Percentiles rank a stretch among this genome's conserved stretches.
These are phyloP conservation scores for Beauveria medogensis DNA, from an alignment of 2,329 filamentous ascomycete species.

Conservation along the genomic window DNA sequence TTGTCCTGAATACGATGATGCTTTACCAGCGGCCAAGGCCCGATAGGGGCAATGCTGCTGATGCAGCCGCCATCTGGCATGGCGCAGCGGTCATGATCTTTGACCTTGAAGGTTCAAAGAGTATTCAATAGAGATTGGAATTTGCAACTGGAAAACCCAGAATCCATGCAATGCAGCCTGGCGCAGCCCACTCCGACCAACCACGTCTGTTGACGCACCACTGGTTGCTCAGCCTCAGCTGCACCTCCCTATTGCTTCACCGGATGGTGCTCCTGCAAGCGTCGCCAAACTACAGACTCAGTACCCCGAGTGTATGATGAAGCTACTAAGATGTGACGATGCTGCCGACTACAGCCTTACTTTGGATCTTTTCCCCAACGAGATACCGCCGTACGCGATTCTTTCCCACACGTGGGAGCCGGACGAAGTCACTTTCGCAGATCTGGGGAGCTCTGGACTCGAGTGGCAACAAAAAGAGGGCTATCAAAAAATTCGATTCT, in stretches of 20 bases:
- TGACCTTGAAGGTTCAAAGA: too few species aligned
- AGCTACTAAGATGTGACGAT: neutral
- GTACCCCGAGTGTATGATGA: neutral
- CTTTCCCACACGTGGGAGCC: constrained; percentile 28
- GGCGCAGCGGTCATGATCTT: too few species aligned
- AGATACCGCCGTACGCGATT: constrained; percentile 23
- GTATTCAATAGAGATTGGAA: too few species aligned
- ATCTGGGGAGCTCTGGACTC: constrained; percentile 8
- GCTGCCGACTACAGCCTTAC: neutral
- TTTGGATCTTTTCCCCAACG: constrained; percentile 15
- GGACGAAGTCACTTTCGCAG: constrained; percentile 22
- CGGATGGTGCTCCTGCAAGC: too few species aligned
- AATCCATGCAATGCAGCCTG: too few species aligned
- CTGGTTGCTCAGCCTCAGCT: neutral
- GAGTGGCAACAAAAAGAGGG: constrained; percentile 11
- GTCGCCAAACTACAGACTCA: too few species aligned
- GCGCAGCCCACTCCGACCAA: neutral
- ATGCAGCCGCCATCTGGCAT: too few species aligned
- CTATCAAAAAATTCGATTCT: constrained; percentile 18
- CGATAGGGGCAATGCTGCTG: too few species aligned
- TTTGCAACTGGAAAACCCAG: too few species aligned
- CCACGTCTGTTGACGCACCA: neutral
- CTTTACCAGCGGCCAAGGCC: too few species aligned
- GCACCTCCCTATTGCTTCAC: neutral
- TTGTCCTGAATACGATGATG: too few species aligned